Evolutionary conservation across 2,329 filamentous ascomycete species (phyloP).

Genomic region (Westerdykella aurantiaca): DNA sequence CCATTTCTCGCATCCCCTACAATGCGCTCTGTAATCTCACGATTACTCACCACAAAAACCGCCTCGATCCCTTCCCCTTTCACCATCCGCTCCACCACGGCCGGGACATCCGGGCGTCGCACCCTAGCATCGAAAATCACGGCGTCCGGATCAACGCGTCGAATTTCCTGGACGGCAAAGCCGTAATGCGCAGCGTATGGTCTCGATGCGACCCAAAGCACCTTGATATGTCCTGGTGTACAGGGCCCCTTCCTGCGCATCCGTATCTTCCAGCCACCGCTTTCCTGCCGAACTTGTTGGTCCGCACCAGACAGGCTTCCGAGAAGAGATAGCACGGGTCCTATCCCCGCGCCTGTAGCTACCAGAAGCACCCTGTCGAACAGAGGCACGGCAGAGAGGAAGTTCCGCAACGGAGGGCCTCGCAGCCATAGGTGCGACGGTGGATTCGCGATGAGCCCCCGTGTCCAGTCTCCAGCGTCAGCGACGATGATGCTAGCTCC

Average conservation of each 20-base stretch:
- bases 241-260: not conserved
- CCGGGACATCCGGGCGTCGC: slow-evolving; percentile 10
- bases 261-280: not conserved
- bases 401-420: slow-evolving; percentile 13
- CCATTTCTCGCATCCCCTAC: slow-evolving; percentile 7
- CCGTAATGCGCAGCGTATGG: slow-evolving; percentile 11
- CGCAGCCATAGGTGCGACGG: slow-evolving; percentile 14
- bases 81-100: slow-evolving; percentile 8
- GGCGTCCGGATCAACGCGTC: slow-evolving; percentile 9
- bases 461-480: slow-evolving; percentile 19
- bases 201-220: slow-evolving; percentile 16
- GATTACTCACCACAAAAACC: slow-evolving; percentile 19
- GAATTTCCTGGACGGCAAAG: slow-evolving; percentile 11
- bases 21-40: slow-evolving; percentile 11
- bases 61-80: slow-evolving; percentile 7
- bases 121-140: slow-evolving; percentile 11
- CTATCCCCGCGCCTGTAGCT: slow-evolving; percentile 21
- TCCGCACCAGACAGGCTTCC: not conserved
- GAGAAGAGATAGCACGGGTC: slow-evolving; percentile 16
- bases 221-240: slow-evolving; percentile 2
- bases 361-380: slow-evolving; percentile 18
- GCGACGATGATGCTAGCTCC: slow-evolving; percentile 11
- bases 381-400: slow-evolving; percentile 13
- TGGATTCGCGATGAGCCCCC: slow-evolving; percentile 8
- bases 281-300: not conserved